Conservation (phyloP, 2,329 filamentous ascomycete species). For the Alternaria postmessia region DNA sequence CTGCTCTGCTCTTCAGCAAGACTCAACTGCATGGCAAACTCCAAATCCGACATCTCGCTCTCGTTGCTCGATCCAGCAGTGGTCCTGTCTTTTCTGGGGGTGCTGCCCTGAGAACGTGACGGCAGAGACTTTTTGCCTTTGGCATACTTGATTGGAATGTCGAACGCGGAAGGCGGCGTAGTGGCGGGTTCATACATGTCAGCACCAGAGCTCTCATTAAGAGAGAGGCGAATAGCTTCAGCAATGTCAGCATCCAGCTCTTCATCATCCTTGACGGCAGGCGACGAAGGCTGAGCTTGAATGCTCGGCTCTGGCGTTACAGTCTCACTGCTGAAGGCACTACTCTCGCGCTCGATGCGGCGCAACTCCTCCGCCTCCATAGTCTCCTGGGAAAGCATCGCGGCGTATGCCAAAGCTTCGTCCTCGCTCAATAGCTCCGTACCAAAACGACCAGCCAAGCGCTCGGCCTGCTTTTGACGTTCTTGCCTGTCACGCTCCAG, state of each 20-base stretch:
- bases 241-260: slow-evolving; percentile 66
- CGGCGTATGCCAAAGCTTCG: slow-evolving; percentile 69
- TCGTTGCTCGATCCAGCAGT: slow-evolving; percentile 49
- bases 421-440: slow-evolving; percentile 75
- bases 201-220: slow-evolving; percentile 40
- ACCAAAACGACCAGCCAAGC: slow-evolving; percentile 82
- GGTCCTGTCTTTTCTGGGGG: slow-evolving; percentile 35
- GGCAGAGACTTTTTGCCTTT: slow-evolving; percentile 47
- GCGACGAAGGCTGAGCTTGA: slow-evolving; percentile 39
- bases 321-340: slow-evolving; percentile 47
- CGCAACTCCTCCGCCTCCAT: slow-evolving; percentile 58
- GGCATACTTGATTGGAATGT: slow-evolving; percentile 58
- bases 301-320: slow-evolving; percentile 47
- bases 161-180: slow-evolving; percentile 39
- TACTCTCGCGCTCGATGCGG: slow-evolving; percentile 56
- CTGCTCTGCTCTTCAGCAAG: slow-evolving; percentile 66
- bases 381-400: slow-evolving; percentile 68
- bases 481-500: slow-evolving; percentile 76
- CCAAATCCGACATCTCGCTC: slow-evolving; percentile 64
- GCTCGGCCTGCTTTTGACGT: slow-evolving; percentile 71
- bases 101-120: slow-evolving; percentile 33
- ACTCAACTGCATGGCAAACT: slow-evolving; percentile 69
- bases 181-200: slow-evolving; percentile 17
- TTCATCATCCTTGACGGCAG: slow-evolving; percentile 52
- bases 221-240: slow-evolving; percentile 67